Evolutionary conservation across 1,139 yeast genomes (phyloP), one percentile per base, ranked within the genome.

Genomic region (Neolecta irregularis): DNA sequence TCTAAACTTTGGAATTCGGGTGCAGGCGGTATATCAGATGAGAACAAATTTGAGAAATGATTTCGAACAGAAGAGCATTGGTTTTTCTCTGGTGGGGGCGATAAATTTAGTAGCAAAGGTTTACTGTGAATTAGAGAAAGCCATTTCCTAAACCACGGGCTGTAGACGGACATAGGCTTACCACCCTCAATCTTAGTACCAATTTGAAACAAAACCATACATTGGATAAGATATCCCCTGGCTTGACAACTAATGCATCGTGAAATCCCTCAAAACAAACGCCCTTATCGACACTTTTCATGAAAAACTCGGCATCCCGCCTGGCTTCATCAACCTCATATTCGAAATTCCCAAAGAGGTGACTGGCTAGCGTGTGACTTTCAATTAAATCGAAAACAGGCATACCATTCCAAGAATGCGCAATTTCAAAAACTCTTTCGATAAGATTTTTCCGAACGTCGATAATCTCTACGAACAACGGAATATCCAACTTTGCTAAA

Each of bases 111-210:
- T n/a, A n/a, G n/a, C n/a, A n/a, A n/a, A n/a, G n/a, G n/a, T n/a
- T n/a, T n/a, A n/a, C n/a, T n/a, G n/a, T n/a, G n/a, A n/a, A n/a
- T n/a, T n/a, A n/a, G n/a, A n/a, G n/a, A n/a, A n/a, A 53, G 47
- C 74, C 74, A 69, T 11, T 61, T 58, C 36, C 57, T 58, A 48
- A 57, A 66, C 68, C 68, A 69, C 0, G 73, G 72, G 3, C 71
- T 61, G 46, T 67, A 69, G 3, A 67, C 68, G 2, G 67, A 60
- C 39, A 60, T 65, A 30, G 63, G 69, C 2, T 63, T 57, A 1
- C 69, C 69, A 38, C 60, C 60, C 25, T 61, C 58, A 1, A 70
- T 57, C 5, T 49, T 51, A n/a, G n/a, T n/a, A n/a, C n/a, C n/a
- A n/a, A n/a, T n/a, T n/a, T n/a, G n/a, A n/a, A n/a, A n/a, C n/a